Evolutionary conservation across 1,284 basidiomycete genomes (phyloP).

Genomic region (Chalciporus sp.): DNA sequence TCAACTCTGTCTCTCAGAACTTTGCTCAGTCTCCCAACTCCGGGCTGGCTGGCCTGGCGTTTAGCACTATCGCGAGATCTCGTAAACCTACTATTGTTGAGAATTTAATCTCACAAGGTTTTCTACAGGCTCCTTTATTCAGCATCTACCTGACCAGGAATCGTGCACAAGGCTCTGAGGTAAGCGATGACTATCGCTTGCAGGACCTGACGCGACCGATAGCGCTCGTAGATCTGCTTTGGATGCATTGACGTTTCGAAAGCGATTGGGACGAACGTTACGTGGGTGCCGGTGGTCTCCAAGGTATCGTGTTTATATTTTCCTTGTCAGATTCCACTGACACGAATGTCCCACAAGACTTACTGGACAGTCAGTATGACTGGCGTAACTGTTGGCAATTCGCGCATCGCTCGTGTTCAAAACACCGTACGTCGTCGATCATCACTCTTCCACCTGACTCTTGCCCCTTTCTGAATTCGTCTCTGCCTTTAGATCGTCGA

Average conservation of each 20-base stretch:
- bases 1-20: slow-evolving; percentile 43
- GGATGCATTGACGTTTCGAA: slow-evolving; percentile 59
- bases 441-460: background rate
- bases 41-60: slow-evolving; percentile 63
- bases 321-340: slow-evolving; percentile 1
- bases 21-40: slow-evolving; percentile 48
- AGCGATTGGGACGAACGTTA: slow-evolving; percentile 41
- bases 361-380: slow-evolving; percentile 59
- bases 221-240: slow-evolving; percentile 49
- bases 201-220: background rate
- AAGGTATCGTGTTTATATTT: slow-evolving; percentile 34
- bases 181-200: slow-evolving; percentile 23
- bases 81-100: slow-evolving; percentile 60
- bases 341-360: slow-evolving; percentile 37
- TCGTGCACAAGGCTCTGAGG: slow-evolving; percentile 50
- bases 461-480: background rate
- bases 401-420: slow-evolving; percentile 24
- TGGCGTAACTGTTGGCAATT: slow-evolving; percentile 39
- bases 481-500: slow-evolving; percentile 52
- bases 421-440: slow-evolving; percentile 41
- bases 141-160: slow-evolving; percentile 56
- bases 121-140: slow-evolving; percentile 52
- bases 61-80: slow-evolving; percentile 51
- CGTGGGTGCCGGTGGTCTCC: slow-evolving; percentile 56
- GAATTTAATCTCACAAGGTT: slow-evolving; percentile 49